phyloP scores from a whole-genome alignment of 2,329 filamentous ascomycete genomes.

The Aspergillus sp. region DNA sequence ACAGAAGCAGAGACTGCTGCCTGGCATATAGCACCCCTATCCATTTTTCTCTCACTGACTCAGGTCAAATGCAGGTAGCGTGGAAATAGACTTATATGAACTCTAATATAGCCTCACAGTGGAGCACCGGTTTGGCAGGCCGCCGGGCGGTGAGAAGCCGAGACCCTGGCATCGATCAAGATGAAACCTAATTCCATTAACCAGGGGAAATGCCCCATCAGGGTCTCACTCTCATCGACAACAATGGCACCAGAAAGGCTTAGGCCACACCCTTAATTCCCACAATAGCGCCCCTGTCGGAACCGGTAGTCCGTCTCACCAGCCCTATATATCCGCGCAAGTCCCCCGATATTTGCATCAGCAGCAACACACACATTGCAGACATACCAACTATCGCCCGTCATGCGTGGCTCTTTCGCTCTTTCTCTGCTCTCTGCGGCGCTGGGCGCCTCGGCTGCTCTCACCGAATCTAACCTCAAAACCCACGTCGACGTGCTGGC shows the following conservation, averaged over 20 bases:
- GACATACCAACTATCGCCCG: conserved; percentile 8
- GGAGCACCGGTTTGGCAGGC: not conserved
- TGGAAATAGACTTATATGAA: not conserved
- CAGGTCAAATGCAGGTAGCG: no score
- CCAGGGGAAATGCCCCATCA: not conserved
- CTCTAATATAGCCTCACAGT: not conserved
- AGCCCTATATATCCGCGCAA: not conserved
- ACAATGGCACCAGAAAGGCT: not conserved
- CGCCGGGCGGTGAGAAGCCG: not conserved
- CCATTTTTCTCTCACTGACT: accelerated
- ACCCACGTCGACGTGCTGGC: conserved; percentile 48
- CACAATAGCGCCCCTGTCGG: not conserved
- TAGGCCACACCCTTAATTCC: not conserved
- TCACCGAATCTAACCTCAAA: conserved; percentile 34
- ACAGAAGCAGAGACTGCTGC: not conserved
- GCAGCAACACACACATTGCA: not conserved
- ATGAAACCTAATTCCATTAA: conserved; percentile 1
- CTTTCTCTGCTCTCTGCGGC: conserved; percentile 29
- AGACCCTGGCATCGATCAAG: not conserved
- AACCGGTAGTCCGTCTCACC: not conserved
- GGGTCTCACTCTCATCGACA: not conserved
- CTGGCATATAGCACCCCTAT: not conserved
- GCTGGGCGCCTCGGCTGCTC: conserved; percentile 25
- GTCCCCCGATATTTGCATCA: not conserved
- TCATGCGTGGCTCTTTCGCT: conserved; percentile 27